These are phyloP conservation scores for Aspergillus affinis DNA, from an alignment of 495 filamentous ascomycete genomes.

Conservation along the genomic window DNA sequence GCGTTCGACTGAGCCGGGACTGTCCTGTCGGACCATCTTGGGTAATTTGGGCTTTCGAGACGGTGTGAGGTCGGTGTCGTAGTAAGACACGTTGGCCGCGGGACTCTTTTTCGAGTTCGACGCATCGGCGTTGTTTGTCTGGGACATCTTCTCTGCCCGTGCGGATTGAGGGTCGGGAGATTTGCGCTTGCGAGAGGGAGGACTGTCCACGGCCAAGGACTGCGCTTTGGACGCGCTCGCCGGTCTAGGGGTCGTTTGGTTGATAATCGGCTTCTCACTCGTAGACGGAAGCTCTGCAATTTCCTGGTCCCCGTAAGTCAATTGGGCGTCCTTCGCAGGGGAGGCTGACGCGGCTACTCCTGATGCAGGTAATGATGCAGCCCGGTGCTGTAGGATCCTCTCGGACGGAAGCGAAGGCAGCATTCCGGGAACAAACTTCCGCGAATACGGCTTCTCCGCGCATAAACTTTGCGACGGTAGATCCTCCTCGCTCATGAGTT, in stretches of 20 bases:
- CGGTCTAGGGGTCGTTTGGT: constrained; percentile 19
- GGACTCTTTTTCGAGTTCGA: constrained; percentile 20
- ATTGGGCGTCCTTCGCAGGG: constrained; percentile 7
- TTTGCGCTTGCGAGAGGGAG: constrained; percentile 44
- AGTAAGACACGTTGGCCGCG: constrained; percentile 19
- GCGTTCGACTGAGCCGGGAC: constrained; percentile 41
- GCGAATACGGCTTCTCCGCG: constrained; percentile 41
- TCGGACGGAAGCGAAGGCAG: constrained; percentile 62
- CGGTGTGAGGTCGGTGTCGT: constrained; percentile 19
- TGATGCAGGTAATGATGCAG: constrained; percentile 1
- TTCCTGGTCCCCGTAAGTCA: constrained; percentile 8
- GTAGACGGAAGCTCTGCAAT: constrained; percentile 18
- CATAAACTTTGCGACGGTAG: constrained; percentile 22
- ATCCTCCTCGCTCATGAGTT: constrained; percentile 45
- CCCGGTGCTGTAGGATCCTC: constrained; percentile 45
- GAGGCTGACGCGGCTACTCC: constrained; percentile 22
- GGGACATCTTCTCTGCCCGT: background rate
- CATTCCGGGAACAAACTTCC: constrained; percentile 54
- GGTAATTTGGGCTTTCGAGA: constrained; percentile 34
- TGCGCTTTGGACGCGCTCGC: constrained; percentile 13
- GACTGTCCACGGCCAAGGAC: constrained; percentile 35
- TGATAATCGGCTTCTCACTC: constrained; percentile 4
- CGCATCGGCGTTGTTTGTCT: background rate
- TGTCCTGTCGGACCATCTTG: constrained; percentile 37
- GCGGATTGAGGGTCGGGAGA: constrained; percentile 38